Evolutionary conservation across 192 early-diverging fungal species (phyloP).

Genomic region (Endogone sp.): DNA sequence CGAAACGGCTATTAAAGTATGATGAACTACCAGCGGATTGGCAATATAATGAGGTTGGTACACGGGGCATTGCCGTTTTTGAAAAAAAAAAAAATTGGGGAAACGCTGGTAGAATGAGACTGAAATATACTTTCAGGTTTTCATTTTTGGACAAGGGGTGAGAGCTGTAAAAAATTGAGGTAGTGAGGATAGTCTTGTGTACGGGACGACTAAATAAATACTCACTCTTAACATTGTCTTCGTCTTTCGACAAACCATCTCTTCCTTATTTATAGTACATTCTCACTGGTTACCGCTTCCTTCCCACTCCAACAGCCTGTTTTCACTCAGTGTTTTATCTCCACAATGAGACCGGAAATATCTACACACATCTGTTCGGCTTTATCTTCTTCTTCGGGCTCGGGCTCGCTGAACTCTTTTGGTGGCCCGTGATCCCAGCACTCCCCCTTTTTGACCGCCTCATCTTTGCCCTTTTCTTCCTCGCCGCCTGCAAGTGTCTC

Average conservation of each 20-base stretch:
- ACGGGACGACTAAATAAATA: too few relatives aligned
- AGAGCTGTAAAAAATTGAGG: too few relatives aligned
- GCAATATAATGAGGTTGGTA: conserved; percentile 53
- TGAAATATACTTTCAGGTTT: too few relatives aligned
- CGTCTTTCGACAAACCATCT: background rate
- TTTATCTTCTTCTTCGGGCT: conserved; percentile 55
- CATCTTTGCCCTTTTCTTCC: conserved; percentile 52
- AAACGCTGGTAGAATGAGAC: too few relatives aligned
- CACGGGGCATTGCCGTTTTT: too few relatives aligned
- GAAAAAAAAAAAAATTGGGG: too few relatives aligned
- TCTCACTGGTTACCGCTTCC: conserved; percentile 50
- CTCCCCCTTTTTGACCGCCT: conserved; percentile 40
- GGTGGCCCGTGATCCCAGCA: conserved; percentile 6
- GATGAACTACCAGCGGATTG: conserved; percentile 58
- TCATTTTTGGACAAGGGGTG: too few relatives aligned
- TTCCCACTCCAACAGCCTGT: conserved; percentile 48
- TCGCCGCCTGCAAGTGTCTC: conserved; percentile 56
- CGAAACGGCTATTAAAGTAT: conserved; percentile 49
- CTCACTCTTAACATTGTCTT: background rate
- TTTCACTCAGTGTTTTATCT: conserved; percentile 57
- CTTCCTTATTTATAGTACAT: conserved; percentile 26
- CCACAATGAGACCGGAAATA: conserved; percentile 69
- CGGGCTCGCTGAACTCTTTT: conserved; percentile 47
- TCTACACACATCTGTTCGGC: conserved; percentile 61
- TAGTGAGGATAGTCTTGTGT: too few relatives aligned